These are phyloP conservation scores for Trichomonas tenax DNA, from an alignment of 208 protist species.

Conservation along the genomic window DNA sequence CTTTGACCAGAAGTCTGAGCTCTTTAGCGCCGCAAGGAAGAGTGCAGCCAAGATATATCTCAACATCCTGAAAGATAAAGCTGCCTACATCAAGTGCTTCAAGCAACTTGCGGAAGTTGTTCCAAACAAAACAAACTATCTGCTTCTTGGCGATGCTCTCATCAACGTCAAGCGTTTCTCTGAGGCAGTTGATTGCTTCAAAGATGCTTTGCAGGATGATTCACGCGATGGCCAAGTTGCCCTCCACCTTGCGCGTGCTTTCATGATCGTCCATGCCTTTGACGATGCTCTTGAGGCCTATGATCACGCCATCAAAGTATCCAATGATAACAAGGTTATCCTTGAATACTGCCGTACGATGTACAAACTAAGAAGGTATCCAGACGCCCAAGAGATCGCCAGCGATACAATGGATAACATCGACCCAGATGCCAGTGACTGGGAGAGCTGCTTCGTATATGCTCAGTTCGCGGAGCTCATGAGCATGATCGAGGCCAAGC, in stretches of 20 bases:
- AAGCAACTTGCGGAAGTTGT: not conserved
- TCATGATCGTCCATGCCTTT: not conserved
- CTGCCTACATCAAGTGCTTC: not conserved
- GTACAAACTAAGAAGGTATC: not conserved
- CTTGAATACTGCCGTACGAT: not conserved
- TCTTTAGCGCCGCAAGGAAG: not conserved
- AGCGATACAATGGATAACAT: not conserved
- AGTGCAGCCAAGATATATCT: not conserved
- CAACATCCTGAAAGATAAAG: not conserved
- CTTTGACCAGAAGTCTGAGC: not conserved
- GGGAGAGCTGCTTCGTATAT: not conserved
- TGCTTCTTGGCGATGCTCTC: not conserved
- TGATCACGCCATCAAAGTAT: not conserved
- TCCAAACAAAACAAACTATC: not conserved
- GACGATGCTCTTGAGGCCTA: not conserved
- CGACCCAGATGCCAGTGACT: not conserved
- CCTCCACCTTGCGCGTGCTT: not conserved
- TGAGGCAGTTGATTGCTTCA: not conserved
- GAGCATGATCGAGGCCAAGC: not conserved
- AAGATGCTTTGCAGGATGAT: not conserved
- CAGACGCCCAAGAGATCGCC: not conserved
- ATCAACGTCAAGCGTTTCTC: not conserved
- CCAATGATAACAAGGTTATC: not conserved
- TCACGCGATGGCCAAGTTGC: not conserved
- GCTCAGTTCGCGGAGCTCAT: not conserved